Conservation (phyloP, 345 rosid genomes). For the Orychophragmus violaceus region DNA sequence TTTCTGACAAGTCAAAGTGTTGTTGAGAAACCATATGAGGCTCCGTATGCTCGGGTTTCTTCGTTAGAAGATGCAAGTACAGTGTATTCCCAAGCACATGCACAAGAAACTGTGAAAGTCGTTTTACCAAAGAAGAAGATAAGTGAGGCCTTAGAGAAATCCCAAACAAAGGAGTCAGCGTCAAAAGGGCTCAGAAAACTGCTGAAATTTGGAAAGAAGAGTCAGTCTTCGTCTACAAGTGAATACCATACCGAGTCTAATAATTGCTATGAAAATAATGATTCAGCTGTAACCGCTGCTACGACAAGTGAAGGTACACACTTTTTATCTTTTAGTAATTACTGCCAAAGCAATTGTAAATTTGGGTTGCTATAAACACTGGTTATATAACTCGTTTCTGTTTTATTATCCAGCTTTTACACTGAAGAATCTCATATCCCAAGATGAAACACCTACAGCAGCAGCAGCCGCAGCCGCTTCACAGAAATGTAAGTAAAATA, state of each 20-base stretch:
- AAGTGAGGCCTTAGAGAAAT: constrained; percentile 53
- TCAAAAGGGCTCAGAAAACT: constrained; percentile 64
- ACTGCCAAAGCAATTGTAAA: not conserved
- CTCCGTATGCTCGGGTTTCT: constrained; percentile 74
- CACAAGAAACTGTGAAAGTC: constrained; percentile 39
- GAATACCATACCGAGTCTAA: constrained; percentile 39
- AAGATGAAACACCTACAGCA: constrained; percentile 65
- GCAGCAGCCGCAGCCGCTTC: constrained; percentile 26
- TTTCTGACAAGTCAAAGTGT: constrained; percentile 28
- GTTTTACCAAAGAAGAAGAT: constrained; percentile 52
- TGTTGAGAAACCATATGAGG: constrained; percentile 52
- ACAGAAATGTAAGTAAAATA: not conserved
- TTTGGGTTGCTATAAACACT: not conserved
- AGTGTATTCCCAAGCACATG: constrained; percentile 49
- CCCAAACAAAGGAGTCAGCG: constrained; percentile 49
- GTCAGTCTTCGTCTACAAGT: constrained; percentile 42
- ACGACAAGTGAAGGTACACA: constrained; percentile 45
- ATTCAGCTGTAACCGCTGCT: constrained; percentile 25
- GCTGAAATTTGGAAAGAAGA: constrained; percentile 74
- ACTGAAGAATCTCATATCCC: constrained; percentile 84
- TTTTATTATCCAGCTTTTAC: constrained; percentile 52
- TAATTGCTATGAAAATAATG: constrained; percentile 28
- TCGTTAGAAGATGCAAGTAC: constrained; percentile 68
- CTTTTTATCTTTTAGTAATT: not conserved
- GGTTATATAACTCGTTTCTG: not conserved